These are phyloP conservation scores for Xylaria longipes DNA, from an alignment of 495 filamentous ascomycete genomes.

Conservation along the genomic window DNA sequence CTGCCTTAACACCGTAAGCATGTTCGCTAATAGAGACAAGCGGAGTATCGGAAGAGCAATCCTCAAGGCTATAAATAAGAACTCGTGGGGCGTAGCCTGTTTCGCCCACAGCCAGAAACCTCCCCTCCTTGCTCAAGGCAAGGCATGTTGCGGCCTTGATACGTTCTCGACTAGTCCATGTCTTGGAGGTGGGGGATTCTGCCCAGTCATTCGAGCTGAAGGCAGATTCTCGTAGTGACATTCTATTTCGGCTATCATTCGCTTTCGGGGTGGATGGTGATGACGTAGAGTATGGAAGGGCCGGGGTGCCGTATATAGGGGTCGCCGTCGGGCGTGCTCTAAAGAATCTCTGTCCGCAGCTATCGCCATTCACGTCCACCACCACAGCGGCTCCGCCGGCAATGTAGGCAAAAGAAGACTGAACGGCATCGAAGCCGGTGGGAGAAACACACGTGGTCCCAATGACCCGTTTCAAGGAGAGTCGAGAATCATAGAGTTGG, in stretches of 20 bases:
- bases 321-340: slow-evolving; percentile 81
- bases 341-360: slow-evolving; percentile 85
- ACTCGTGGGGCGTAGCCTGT: slow-evolving; percentile 93
- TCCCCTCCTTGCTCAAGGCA: slow-evolving; percentile 87
- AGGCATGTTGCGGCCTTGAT: slow-evolving; percentile 97
- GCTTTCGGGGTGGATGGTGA: slow-evolving; percentile 70
- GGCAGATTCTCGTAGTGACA: slow-evolving; percentile 63
- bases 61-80: slow-evolving; percentile 83
- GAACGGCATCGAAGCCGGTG: slow-evolving; percentile 83
- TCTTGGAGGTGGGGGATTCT: slow-evolving; percentile 70
- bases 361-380: slow-evolving; percentile 76
- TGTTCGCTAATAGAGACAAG: slow-evolving; percentile 89
- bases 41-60: slow-evolving; percentile 78
- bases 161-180: slow-evolving; percentile 84
- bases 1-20: slow-evolving; percentile 83
- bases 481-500: slow-evolving; percentile 52
- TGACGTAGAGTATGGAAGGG: slow-evolving; percentile 48
- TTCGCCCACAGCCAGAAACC: slow-evolving; percentile 91
- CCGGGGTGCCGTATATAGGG: slow-evolving; percentile 61
- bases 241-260: slow-evolving; percentile 67
- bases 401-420: slow-evolving; percentile 83
- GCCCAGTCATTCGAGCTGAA: slow-evolving; percentile 55
- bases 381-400: slow-evolving; percentile 94
- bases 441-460: slow-evolving; percentile 85
- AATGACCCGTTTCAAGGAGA: slow-evolving; percentile 82